Base-by-base conservation (phyloP, 1,284 basidiomycete species). In the Malassezia sympodialis region DNA sequence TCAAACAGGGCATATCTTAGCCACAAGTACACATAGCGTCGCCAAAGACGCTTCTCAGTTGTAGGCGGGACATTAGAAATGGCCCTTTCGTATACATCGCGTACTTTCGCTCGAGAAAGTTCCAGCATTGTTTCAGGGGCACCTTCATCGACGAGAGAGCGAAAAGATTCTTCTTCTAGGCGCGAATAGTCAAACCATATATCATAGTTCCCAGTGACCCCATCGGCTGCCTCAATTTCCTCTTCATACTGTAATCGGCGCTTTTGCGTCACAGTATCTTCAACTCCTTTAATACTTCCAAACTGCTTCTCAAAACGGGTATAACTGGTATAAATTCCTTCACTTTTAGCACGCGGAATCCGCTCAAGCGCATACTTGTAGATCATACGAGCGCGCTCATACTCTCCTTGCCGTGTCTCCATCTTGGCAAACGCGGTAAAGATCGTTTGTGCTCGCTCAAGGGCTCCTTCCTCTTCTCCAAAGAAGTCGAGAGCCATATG, bases 301-400 rank as follows among this genome's bases (percentile, higher is more conserved):
- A 93, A 90, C 73, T 96, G 94, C 77, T 98, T 98, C 78, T 98
- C 94, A 65, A 98, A 96, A 72, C 88, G 89, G 19, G 91, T 94
- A 73, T 94, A 96, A 4, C 88, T 82, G 12, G 89, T 82, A 72
- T 91, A 93, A 31, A 93, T 79, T 17, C 81, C 81, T 2, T 82
- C 83, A 14, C 89, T 90, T 76, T 93, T 96, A 30, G 88, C 88
- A 17, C 90, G 81, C 3, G 93, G 89, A 32, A 98, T 80, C 19
- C 90, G 83, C 24, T 87, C 84, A 8, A 99, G 79, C 15, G 91
- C 93, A 73, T 96, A 98, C 58, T 96, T 96, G 79, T 94, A 98
- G 64, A 98, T 96, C 26, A 93, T 89, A 51, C 94, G 79, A 3
- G 94, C 93, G 37, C 94, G 84, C 56, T 98, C 94, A 76, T 84